Evolutionary conservation across 140 eudicot genomes (phyloP), one percentile per base, ranked within the genome.

Genomic region (Cichorium intybus): DNA sequence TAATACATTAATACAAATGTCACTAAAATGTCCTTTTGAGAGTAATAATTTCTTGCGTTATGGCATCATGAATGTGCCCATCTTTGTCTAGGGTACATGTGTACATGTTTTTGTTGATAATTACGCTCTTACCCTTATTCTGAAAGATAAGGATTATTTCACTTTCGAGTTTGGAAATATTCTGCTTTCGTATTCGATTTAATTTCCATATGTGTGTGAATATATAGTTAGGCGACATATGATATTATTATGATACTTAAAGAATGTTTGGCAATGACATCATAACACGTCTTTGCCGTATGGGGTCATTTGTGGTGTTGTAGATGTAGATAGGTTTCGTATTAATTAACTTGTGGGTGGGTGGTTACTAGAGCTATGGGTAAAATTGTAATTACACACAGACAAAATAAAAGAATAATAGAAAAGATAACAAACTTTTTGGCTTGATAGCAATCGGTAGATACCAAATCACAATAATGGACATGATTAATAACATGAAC

Each of bases 21-120:
- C 58, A 49, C 29, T 9, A 10, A 55, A 34, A 15, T 46, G 60
- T 23, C 52, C 4, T 28, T 70, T 58, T 70, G 3, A 27, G 8
- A 24, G 51, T 14, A 58, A 60, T 34, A 23, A 70, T 48, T 70
- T 60, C 18, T 47, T 22, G 29, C 22, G 54, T 50, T 49, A 49
- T 7, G 68, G 75, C 68, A 70, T 4, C 31, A 35, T 48, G 61
- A 22, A 60, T 24, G 62, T 60, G 52, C 48, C 58, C 48, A 56
- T 56, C 74, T 10, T 39, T 68, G 74, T 54, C 65, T 41, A 7
- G 33, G 22, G 23, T 18, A 27, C 65, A 66, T 51, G 52, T 52
- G 62, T 33, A n/a, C 11, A 23, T 43, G 24, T 31, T 56, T 43
- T 55, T 56, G 33, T 69, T 57, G 74, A 3, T 22, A 69, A 10